Conservation (phyloP, 1,284 basidiomycete genomes). For the Rhodotorula glutinis region DNA sequence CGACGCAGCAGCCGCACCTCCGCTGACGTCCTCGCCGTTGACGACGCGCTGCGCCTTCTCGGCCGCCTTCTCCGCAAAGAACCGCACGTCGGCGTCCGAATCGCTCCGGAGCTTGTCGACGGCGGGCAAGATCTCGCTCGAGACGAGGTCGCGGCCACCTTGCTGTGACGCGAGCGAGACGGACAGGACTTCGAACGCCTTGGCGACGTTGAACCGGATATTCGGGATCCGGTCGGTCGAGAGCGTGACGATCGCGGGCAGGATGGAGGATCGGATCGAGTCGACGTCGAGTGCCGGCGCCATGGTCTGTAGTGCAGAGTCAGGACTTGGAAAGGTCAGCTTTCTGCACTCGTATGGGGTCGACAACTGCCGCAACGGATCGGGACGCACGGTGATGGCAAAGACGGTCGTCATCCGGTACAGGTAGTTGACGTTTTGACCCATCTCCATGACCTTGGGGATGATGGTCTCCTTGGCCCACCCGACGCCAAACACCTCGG, state of each 20-base stretch:
- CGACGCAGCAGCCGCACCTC: not conserved
- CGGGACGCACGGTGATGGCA: conserved; percentile 86
- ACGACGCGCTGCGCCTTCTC: conserved; percentile 31
- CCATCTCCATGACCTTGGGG: conserved; percentile 97
- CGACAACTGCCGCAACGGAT: too few relatives aligned
- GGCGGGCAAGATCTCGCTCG: conserved; percentile 71
- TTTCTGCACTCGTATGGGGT: too few relatives aligned
- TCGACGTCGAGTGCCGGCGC: conserved; percentile 85
- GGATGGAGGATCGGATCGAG: conserved; percentile 79
- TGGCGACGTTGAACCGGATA: conserved; percentile 98
- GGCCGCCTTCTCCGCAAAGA: conserved; percentile 52
- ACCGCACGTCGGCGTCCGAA: conserved; percentile 91
- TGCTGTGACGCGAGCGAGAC: conserved; percentile 62
- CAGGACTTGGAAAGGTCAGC: too few relatives aligned
- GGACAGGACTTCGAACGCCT: conserved; percentile 72
- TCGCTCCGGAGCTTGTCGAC: conserved; percentile 87
- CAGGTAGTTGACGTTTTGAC: conserved; percentile 92
- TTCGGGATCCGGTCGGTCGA: conserved; percentile 94
- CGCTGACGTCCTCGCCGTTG: conserved; percentile 19
- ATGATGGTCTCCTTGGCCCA: conserved; percentile 95
- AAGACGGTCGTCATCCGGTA: conserved; percentile 99
- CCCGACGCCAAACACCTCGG: conserved; percentile 97
- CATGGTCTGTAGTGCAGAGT: conserved; percentile 83
- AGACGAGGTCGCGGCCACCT: conserved; percentile 72
- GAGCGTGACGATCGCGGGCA: conserved; percentile 79